Evolutionary conservation across 768 basidiomycete genomes (phyloP).

Genomic region (Kwoniella sp.): DNA sequence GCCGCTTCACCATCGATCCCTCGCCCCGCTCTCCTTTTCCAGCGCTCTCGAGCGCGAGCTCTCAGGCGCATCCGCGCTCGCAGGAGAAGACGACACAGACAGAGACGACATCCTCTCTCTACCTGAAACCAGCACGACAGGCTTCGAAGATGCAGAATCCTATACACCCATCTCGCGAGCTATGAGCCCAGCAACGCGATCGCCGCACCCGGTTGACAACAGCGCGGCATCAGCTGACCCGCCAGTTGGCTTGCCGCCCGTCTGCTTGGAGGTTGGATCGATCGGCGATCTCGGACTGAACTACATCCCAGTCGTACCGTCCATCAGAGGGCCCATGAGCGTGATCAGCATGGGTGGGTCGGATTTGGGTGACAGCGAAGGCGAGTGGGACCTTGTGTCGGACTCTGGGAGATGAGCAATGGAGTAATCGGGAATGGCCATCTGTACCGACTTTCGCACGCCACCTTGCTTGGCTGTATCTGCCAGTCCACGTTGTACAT

Average conservation of each 20-base stretch:
- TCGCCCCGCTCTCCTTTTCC: background rate
- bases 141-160: constrained; percentile 36
- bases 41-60: background rate
- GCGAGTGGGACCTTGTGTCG: constrained; percentile 20
- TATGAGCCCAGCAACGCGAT: background rate
- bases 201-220: too few relatives aligned
- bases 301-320: constrained; percentile 1
- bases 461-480: too few relatives aligned
- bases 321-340: constrained; percentile 24
- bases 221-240: too few relatives aligned
- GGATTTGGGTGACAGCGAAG: constrained; percentile 16
- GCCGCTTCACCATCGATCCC: background rate
- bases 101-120: constrained; percentile 21
- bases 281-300: background rate
- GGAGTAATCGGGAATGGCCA: background rate
- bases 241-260: too few relatives aligned
- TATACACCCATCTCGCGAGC: constrained; percentile 27
- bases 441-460: too few relatives aligned
- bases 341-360: constrained; percentile 33
- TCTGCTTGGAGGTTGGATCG: too few relatives aligned
- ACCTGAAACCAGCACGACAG: constrained; percentile 13
- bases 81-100: background rate
- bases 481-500: too few relatives aligned
- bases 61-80: background rate
- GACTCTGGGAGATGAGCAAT: constrained; percentile 1